Percentiles rank a stretch among this genome's conserved stretches.
Evolutionary conservation across 1,139 yeast genomes (phyloP).

Genomic region (Starmera stellimalicola): DNA sequence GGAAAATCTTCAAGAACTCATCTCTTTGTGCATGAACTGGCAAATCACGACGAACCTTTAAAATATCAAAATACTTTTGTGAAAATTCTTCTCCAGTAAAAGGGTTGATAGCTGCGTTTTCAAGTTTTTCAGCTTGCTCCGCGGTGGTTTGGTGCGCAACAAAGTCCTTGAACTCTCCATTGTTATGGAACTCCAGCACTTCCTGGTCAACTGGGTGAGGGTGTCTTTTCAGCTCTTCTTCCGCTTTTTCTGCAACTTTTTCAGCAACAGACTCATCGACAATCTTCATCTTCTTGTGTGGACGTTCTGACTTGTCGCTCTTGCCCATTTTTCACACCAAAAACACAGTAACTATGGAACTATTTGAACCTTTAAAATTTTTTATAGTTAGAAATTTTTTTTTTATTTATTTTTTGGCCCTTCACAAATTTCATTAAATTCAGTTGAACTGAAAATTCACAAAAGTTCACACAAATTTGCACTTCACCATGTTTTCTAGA

Average conservation of each 20-base stretch:
- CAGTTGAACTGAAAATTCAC: not conserved
- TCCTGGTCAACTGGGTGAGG: conserved; percentile 20
- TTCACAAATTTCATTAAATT: not conserved
- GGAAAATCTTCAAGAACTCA: conserved; percentile 78
- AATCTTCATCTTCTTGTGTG: conserved; percentile 31
- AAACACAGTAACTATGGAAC: not conserved
- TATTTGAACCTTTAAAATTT: not conserved
- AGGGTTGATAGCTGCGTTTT: conserved; percentile 60
- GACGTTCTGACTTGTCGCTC: conserved; percentile 24
- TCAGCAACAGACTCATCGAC: conserved; percentile 41
- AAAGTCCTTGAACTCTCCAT: conserved; percentile 47
- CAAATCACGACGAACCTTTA: conserved; percentile 69
- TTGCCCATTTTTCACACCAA: not conserved
- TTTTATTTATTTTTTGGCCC: not conserved
- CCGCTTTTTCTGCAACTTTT: conserved; percentile 48
- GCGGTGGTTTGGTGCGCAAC: conserved; percentile 67
- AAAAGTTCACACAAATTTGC: not conserved
- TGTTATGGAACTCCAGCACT: conserved; percentile 28
- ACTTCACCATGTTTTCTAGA: conserved; percentile 5
- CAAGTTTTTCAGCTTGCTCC: conserved; percentile 54
- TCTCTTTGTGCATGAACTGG: conserved; percentile 94
- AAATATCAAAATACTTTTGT: conserved; percentile 63
- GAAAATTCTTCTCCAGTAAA: conserved; percentile 63
- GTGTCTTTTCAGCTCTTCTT: conserved; percentile 26
- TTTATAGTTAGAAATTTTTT: conserved; percentile 1